These are phyloP conservation scores for Brassica nigra DNA, from an alignment of 345 rosid genomes.

Conservation along the genomic window DNA sequence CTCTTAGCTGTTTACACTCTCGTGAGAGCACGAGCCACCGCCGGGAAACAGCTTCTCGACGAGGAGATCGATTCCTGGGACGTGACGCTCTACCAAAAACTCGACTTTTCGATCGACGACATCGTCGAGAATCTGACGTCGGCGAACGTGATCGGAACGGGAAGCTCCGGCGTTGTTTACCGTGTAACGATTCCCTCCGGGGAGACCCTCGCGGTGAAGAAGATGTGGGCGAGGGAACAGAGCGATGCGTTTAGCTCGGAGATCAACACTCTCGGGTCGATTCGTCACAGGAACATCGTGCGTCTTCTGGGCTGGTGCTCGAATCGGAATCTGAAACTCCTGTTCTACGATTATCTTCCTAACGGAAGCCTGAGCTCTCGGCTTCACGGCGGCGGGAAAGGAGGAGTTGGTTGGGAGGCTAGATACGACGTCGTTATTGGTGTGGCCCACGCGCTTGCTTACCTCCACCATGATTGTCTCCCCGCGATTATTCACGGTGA, in stretches of 20 bases:
- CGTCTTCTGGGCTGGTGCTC: constrained; percentile 82
- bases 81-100: constrained; percentile 77
- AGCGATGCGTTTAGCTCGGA: constrained; percentile 76
- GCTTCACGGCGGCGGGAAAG: constrained; percentile 50
- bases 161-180: constrained; percentile 83
- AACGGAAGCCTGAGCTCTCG: constrained; percentile 65
- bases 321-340: constrained; percentile 60
- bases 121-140: constrained; percentile 54
- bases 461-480: constrained; percentile 82
- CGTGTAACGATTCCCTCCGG: constrained; percentile 57
- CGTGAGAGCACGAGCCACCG: constrained; percentile 26
- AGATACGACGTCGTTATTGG: constrained; percentile 72
- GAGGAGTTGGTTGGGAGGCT: constrained; percentile 63
- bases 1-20: constrained; percentile 70
- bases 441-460: constrained; percentile 78
- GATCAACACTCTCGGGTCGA: constrained; percentile 65
- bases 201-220: constrained; percentile 66
- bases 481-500: constrained; percentile 88
- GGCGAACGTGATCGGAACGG: constrained; percentile 69
- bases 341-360: constrained; percentile 73
- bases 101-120: constrained; percentile 72
- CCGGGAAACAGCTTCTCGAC: constrained; percentile 46
- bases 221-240: constrained; percentile 53
- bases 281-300: constrained; percentile 90
- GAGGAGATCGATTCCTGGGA: constrained; percentile 64